Evolutionary conservation across 768 basidiomycete genomes (phyloP), one percentile per base, ranked within the genome.

Genomic region (Russula lepida): DNA sequence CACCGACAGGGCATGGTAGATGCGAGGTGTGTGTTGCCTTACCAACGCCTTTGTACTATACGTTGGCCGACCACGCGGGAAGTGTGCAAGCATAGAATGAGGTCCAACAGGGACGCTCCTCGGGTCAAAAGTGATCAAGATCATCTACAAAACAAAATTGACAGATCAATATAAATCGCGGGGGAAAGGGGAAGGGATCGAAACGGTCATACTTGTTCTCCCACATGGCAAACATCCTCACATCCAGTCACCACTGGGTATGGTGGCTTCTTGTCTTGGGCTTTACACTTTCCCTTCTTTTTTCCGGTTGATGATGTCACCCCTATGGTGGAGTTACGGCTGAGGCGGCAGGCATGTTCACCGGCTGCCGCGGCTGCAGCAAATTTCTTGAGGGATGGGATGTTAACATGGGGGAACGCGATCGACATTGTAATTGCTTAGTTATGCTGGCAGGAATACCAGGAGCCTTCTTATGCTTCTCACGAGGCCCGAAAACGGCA

Each of bases 21-120:
- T 12, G 51, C 15, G 27, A 32, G 27, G 4, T 50, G 27, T 39
- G 39, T 13, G 12, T 27, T 52, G 54, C 4, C 70, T 54, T 60
- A 72, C 71, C 59, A 72, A 58, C 17, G 71, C 66, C 57, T 72
- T 72, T 23, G 72, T 72, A 21, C 68, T 68, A 48, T 71, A 65
- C 15, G 53, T 61, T 13, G 59, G 60, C n/a, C 71, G 67, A n/a
- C 72, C 70, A 19, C 47, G 57, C 23, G 71, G 72, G 52, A 72
- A 72, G 54, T 72, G 68, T 3, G 72, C 70, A 28, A 72, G 54
- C 70, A 72, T 72, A 17, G 41, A 58, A 51, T 67, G 60, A 21
- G 71, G 71, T 8, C 71, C 71, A 50, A 71, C 60, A 4, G 71
- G 71, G 28, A 72, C 54, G 30, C 67, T 64, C 30, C 58, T 52